phyloP scores from a whole-genome alignment of 2,329 filamentous ascomycete genomes.

The Hysterium pulicare region DNA sequence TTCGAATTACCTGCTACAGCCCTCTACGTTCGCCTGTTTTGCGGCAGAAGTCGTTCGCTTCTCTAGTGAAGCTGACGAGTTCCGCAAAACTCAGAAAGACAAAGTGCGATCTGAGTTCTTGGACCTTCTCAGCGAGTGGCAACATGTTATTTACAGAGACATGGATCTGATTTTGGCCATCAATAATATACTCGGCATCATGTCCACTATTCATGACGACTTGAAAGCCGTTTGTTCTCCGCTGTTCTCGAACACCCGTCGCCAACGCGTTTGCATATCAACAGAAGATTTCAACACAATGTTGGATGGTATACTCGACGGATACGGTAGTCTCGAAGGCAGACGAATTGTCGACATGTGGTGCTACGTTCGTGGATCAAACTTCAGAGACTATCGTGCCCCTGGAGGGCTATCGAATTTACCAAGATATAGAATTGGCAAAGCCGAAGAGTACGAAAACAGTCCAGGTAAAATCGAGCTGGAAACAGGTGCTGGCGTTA shows the following conservation, averaged over 20 bases:
- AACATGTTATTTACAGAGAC: slow-evolving; percentile 18
- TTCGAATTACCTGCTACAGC: slow-evolving; percentile 21
- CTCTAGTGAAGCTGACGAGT: slow-evolving; percentile 13
- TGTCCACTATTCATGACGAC: slow-evolving; percentile 23
- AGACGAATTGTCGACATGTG: slow-evolving; percentile 48
- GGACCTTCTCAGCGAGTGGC: slow-evolving; percentile 30
- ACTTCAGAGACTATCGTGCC: slow-evolving; percentile 18
- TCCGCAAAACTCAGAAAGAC: slow-evolving; percentile 2
- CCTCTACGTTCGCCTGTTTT: slow-evolving; percentile 29
- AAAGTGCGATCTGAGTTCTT: slow-evolving; percentile 24
- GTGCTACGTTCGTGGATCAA: slow-evolving; percentile 27
- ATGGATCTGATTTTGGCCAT: slow-evolving; percentile 23
- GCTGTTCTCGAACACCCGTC: slow-evolving; percentile 26
- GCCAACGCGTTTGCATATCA: slow-evolving; percentile 23
- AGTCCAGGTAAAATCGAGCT: slow-evolving; percentile 29
- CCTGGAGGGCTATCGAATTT: slow-evolving; percentile 33
- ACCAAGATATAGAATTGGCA: slow-evolving; percentile 23
- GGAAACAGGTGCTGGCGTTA: slow-evolving; percentile 22
- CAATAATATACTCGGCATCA: slow-evolving; percentile 29
- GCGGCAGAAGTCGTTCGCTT: slow-evolving; percentile 26
- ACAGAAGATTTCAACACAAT: slow-evolving; percentile 49
- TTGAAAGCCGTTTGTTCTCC: slow-evolving; percentile 29
- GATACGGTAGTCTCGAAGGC: slow-evolving; percentile 47
- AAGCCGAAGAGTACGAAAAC: slow-evolving; percentile 19
- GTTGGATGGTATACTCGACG: slow-evolving; percentile 53